phyloP scores from a whole-genome alignment of 192 early-diverging fungal genomes.

The Coemansia sp. region DNA sequence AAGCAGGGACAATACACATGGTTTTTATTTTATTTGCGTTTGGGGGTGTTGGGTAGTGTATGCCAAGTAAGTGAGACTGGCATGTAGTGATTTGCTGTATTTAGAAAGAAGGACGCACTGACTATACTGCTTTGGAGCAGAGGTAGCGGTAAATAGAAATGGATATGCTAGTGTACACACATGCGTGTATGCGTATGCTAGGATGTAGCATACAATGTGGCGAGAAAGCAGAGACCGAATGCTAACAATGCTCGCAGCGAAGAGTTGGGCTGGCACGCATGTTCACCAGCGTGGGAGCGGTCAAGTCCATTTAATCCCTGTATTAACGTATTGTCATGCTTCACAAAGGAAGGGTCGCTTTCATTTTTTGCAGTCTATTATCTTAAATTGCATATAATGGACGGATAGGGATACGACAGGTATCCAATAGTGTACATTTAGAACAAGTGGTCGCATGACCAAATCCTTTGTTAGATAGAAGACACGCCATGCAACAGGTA shows the following conservation, averaged over 20 bases:
- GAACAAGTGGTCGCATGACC: background rate
- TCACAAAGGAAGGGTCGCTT: background rate
- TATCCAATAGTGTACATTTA: background rate
- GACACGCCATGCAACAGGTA: background rate
- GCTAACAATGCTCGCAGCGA: background rate
- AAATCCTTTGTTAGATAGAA: background rate
- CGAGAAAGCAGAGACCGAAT: background rate
- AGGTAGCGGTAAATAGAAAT: background rate
- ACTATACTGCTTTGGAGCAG: background rate
- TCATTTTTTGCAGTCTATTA: background rate
- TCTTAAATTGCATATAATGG: background rate
- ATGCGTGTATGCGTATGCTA: background rate
- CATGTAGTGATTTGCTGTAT: background rate
- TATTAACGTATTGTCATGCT: background rate
- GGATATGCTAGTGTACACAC: background rate
- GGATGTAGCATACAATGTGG: background rate
- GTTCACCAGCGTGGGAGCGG: background rate
- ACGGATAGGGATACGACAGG: background rate
- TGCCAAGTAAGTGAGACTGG: background rate
- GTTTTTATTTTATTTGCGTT: background rate
- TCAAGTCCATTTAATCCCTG: background rate
- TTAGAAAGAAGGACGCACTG: background rate
- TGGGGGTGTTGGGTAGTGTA: background rate
- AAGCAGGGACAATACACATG: background rate
- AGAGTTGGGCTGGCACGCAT: background rate